A percentile compares a stretch with the other conserved stretches of the same genome.
Evolutionary conservation across 2,329 filamentous ascomycete genomes (phyloP).

Genomic region (Monilinia polystroma): DNA sequence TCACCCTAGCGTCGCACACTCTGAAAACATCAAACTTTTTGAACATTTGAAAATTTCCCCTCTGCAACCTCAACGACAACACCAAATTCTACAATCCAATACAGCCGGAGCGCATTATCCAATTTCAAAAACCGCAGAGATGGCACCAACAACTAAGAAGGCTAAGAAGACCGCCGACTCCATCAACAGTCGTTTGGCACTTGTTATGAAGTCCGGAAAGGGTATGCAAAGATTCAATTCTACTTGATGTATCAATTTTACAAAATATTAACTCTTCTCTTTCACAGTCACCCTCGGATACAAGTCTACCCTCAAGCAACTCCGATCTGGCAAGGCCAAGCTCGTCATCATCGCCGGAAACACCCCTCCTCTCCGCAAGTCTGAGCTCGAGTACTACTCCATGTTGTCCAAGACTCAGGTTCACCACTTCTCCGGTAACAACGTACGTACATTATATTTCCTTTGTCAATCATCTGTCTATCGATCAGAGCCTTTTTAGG

Average conservation of each 20-base stretch:
- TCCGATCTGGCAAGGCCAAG: slow-evolving; percentile 97
- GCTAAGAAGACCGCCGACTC: slow-evolving; percentile 83
- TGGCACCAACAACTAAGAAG: slow-evolving; percentile 57
- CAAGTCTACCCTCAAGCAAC: slow-evolving; percentile 85
- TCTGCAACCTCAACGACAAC: slow-evolving; percentile 20
- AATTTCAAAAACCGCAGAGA: slow-evolving; percentile 46
- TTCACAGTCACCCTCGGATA: slow-evolving; percentile 77
- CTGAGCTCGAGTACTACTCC: slow-evolving; percentile 92
- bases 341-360: slow-evolving; percentile 94
- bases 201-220: slow-evolving; percentile 67
- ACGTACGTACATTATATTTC: slow-evolving; percentile 69
- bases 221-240: slow-evolving; percentile 38
- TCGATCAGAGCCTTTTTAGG: slow-evolving; percentile 30
- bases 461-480: slow-evolving; percentile 25
- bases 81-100: slow-evolving; percentile 13
- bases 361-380: slow-evolving; percentile 96
- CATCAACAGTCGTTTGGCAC: slow-evolving; percentile 62
- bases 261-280: slow-evolving; percentile 20
- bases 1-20: slow-evolving; percentile 4
- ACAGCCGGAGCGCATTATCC: slow-evolving; percentile 43
- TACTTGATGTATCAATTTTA: neutral
- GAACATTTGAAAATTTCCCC: neutral
- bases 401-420: slow-evolving; percentile 93
- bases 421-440: slow-evolving; percentile 98
- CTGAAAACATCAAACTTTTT: slow-evolving; percentile 14